Evolutionary conservation across 2,329 filamentous ascomycete species (phyloP).

Genomic region (Nothophoma quercina): DNA sequence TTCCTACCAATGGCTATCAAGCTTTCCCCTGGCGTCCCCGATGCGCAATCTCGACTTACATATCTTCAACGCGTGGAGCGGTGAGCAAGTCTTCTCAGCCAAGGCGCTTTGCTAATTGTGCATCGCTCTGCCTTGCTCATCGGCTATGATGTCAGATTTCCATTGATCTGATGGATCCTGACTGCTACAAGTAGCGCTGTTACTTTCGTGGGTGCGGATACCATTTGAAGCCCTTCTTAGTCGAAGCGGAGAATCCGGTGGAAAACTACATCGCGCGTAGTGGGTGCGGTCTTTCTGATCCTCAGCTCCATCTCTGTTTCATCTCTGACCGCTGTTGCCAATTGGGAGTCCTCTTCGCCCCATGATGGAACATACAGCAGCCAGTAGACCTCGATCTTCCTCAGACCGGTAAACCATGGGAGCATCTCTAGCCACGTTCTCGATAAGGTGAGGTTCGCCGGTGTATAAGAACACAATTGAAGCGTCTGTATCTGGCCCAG

Average conservation of each 20-base stretch:
- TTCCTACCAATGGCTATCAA: too few species aligned
- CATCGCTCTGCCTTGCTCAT: too few species aligned
- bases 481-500: background rate
- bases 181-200: too few species aligned
- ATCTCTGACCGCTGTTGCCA: slow-evolving; percentile 5
- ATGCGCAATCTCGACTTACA: background rate
- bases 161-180: too few species aligned
- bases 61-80: background rate
- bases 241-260: slow-evolving; percentile 1
- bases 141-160: too few species aligned
- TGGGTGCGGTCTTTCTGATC: background rate
- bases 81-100: background rate
- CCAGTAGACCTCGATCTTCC: slow-evolving; percentile 4
- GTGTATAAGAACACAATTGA: slow-evolving; percentile 3
- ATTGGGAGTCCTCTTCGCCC: slow-evolving; percentile 6
- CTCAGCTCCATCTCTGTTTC: background rate
- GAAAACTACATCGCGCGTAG: slow-evolving; percentile 1
- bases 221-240: too few species aligned
- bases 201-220: too few species aligned
- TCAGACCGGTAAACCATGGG: background rate
- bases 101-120: background rate
- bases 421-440: slow-evolving; percentile 7
- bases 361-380: slow-evolving; percentile 3
- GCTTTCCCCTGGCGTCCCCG: background rate
- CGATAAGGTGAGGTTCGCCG: slow-evolving; percentile 1